These are phyloP conservation scores for Peronospora farinosa DNA, from an alignment of 352 stramenopile genomes.

Conservation along the genomic window DNA sequence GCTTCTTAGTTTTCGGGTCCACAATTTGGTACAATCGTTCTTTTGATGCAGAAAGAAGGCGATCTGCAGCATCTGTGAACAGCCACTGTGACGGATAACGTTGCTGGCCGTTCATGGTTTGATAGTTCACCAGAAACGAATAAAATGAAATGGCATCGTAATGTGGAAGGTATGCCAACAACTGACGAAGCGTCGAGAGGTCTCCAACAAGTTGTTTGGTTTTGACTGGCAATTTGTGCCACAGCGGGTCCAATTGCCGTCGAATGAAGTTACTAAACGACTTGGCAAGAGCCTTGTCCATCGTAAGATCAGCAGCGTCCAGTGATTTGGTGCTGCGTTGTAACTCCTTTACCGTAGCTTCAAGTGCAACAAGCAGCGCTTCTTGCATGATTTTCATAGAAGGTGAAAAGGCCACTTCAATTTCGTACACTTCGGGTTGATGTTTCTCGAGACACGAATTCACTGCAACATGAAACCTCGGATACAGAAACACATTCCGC, in stretches of 20 bases:
- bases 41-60: conserved; percentile 90
- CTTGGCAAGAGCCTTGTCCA: conserved; percentile 92
- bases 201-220: conserved; percentile 92
- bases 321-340: conserved; percentile 82
- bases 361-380: conserved; percentile 89
- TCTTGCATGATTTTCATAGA: conserved; percentile 93
- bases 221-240: conserved; percentile 90
- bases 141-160: conserved; percentile 97
- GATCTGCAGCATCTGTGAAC: conserved; percentile 90
- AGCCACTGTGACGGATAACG: conserved; percentile 91
- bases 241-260: conserved; percentile 94
- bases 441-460: conserved; percentile 76
- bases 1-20: conserved; percentile 41
- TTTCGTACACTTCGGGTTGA: conserved; percentile 91
- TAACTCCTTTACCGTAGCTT: conserved; percentile 91
- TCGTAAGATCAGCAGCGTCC: conserved; percentile 78
- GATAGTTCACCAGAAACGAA: conserved; percentile 88
- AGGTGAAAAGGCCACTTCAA: conserved; percentile 88
- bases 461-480: conserved; percentile 92
- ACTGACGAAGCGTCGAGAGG: conserved; percentile 63
- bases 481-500: conserved; percentile 90
- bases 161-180: conserved; percentile 90
- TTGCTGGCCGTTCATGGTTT: conserved; percentile 80
- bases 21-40: conserved; percentile 88
- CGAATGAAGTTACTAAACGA: conserved; percentile 58